Evolutionary conservation across 148 eudicot genomes (phyloP), one percentile per base, ranked within the genome.

Genomic region (Cornus controversa): DNA sequence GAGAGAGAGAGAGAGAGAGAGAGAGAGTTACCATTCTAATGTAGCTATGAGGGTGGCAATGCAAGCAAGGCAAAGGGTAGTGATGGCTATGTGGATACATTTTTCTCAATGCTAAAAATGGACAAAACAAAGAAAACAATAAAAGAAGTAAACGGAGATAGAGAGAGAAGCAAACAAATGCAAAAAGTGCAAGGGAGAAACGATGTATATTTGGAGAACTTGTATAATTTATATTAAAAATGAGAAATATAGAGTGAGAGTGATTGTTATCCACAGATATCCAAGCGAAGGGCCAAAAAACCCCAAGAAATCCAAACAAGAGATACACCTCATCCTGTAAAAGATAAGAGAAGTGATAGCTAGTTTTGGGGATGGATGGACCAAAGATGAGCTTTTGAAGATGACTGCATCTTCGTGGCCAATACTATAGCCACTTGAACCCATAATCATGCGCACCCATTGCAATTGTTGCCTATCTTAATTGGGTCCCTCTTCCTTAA

Each of bases 281-380:
- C 97, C 36, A 79, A 91, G 93, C 70, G 94, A 89, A 91, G 87
- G 94, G 97, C 93, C 91, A 87, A 91, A 89, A 93, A 76, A 82
- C 86, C 88, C 78, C 82, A 68, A 82, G 92, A 74, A 89, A 91
- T 91, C 97, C 93, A 88, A 89, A 84, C 50, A 64, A 83, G 76
- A 82, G 90, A 86, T 87, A 86, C 85, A 85, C 89, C 88, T 91
- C 93, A 91, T 90, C 92, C 83, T 71, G 67, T 75, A 75, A 50
- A 50, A 73, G 94, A 89, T 92, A 89, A 89, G 89, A 76, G 66
- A 27, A 76, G 67, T 60, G 58, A 31, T 2, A 2, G 34, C 42
- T 50, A 8, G 31, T 16, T 50, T n/a, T 53, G 9, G 6, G 28
- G 28, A 18, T 47, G 2, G 15, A 16, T 57, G 60, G 28, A 24